These are phyloP conservation scores for Vigna reflexopilosa DNA, from an alignment of 306 rosid genomes.

Conservation along the genomic window DNA sequence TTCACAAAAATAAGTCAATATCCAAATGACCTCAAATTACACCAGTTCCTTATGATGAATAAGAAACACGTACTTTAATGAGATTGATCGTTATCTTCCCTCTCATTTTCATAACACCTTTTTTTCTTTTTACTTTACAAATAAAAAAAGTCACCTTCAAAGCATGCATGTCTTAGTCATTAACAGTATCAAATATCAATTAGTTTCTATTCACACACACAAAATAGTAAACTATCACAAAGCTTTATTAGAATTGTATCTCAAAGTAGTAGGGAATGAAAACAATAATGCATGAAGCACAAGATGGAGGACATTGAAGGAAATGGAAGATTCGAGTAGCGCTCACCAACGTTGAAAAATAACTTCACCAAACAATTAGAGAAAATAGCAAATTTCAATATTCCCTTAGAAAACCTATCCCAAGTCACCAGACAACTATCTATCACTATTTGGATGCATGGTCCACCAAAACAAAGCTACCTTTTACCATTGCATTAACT, in stretches of 20 bases:
- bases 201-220: slow-evolving; percentile 15
- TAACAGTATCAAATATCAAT: not conserved
- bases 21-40: slow-evolving; percentile 30
- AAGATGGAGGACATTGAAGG: slow-evolving; percentile 10
- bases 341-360: not conserved
- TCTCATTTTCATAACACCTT: not conserved
- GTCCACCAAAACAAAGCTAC: slow-evolving; percentile 36
- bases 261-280: slow-evolving; percentile 25
- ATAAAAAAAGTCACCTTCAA: not conserved
- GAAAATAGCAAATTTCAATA: slow-evolving; percentile 15
- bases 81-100: not conserved
- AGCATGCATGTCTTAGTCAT: not conserved
- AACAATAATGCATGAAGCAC: not conserved
- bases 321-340: not conserved
- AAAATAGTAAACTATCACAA: not conserved
- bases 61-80: not conserved
- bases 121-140: not conserved
- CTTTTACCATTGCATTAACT: slow-evolving; percentile 23
- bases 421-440: slow-evolving; percentile 26
- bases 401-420: slow-evolving; percentile 30
- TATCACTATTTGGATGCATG: slow-evolving; percentile 5
- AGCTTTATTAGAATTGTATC: slow-evolving; percentile 17
- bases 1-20: slow-evolving; percentile 21
- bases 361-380: slow-evolving; percentile 11
- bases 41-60: slow-evolving; percentile 13